These are phyloP conservation scores for Bjerkandera adusta DNA, from an alignment of 1,284 basidiomycete genomes.

Conservation along the genomic window DNA sequence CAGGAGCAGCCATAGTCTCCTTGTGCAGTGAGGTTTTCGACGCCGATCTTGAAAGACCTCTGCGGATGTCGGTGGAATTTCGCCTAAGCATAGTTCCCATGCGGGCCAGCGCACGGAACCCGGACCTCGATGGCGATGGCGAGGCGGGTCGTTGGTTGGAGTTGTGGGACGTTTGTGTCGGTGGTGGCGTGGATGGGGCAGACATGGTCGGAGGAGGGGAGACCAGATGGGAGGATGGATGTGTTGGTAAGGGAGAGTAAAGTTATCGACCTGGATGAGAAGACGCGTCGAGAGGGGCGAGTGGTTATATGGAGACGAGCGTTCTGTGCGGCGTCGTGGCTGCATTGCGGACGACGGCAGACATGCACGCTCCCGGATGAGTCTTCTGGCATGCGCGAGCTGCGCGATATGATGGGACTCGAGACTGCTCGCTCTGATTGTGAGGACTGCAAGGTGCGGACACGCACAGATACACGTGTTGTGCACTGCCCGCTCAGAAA, in stretches of 20 bases:
- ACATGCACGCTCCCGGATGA: slow-evolving; percentile 18
- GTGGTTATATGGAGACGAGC: slow-evolving; percentile 23
- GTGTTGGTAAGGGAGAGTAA: not conserved
- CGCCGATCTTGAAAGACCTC: slow-evolving; percentile 28
- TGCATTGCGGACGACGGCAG: slow-evolving; percentile 28
- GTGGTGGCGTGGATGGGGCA: slow-evolving; percentile 10
- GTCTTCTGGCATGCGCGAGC: slow-evolving; percentile 17
- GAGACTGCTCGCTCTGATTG: slow-evolving; percentile 10
- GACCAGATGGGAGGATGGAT: slow-evolving; percentile 17
- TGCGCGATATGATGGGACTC: slow-evolving; percentile 23
- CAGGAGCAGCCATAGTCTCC: slow-evolving; percentile 9
- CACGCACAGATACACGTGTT: too few relatives aligned
- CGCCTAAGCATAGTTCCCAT: slow-evolving; percentile 47
- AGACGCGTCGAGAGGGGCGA: slow-evolving; percentile 2
- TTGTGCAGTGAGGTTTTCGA: slow-evolving; percentile 29
- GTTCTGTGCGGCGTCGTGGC: slow-evolving; percentile 24
- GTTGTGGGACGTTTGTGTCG: slow-evolving; percentile 12
- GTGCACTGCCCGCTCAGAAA: too few relatives aligned
- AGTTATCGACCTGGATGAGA: slow-evolving; percentile 8
- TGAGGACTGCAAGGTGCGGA: too few relatives aligned
- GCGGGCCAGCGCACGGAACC: slow-evolving; percentile 29
- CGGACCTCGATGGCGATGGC: slow-evolving; percentile 21
- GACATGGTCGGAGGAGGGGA: slow-evolving; percentile 17
- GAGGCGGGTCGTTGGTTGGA: too few relatives aligned
- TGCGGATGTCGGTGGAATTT: slow-evolving; percentile 45